A percentile compares a stretch with the other conserved stretches of the same genome.
These are phyloP conservation scores for Cercis canadensis DNA, from an alignment of 306 rosid genomes.

Conservation along the genomic window DNA sequence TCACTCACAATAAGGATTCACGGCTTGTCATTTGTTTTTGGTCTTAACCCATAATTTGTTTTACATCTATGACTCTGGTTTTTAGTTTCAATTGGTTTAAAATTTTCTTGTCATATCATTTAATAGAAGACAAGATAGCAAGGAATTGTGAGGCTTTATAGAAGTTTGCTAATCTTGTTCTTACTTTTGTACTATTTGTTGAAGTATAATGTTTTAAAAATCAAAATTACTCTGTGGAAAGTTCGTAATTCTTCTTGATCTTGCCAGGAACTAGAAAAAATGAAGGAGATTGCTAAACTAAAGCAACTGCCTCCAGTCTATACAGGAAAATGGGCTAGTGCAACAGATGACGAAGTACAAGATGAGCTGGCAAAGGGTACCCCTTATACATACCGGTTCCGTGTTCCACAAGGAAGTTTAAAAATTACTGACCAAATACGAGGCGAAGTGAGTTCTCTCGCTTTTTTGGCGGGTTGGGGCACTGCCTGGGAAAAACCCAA, in stretches of 20 bases:
- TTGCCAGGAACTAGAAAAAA: slow-evolving; percentile 81
- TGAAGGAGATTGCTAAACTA: slow-evolving; percentile 86
- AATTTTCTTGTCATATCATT: slow-evolving; percentile 13
- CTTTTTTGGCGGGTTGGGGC: neutral
- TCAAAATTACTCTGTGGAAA: neutral
- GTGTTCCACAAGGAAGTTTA: slow-evolving; percentile 82
- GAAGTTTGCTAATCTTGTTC: slow-evolving; percentile 1
- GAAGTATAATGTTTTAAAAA: slow-evolving; percentile 1
- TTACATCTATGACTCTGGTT: slow-evolving; percentile 4
- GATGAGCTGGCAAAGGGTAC: slow-evolving; percentile 77
- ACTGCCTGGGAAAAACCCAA: no score
- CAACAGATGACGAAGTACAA: slow-evolving; percentile 70
- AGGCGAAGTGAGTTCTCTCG: slow-evolving; percentile 73
- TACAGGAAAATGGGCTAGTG: slow-evolving; percentile 84
- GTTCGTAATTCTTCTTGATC: slow-evolving; percentile 27
- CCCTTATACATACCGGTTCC: slow-evolving; percentile 79
- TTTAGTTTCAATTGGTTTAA: slow-evolving; percentile 24
- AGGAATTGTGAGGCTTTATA: slow-evolving; percentile 1
- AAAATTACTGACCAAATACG: slow-evolving; percentile 87
- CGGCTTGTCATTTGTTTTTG: neutral
- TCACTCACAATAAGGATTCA: neutral
- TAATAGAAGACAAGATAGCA: neutral
- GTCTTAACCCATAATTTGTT: slow-evolving; percentile 4
- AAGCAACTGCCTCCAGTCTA: slow-evolving; percentile 87
- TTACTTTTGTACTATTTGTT: slow-evolving; percentile 6